Evolutionary conservation across 129 eudicot genomes (phyloP), one percentile per base, ranked within the genome.

Genomic region (Chrysanthemum seticuspe): DNA sequence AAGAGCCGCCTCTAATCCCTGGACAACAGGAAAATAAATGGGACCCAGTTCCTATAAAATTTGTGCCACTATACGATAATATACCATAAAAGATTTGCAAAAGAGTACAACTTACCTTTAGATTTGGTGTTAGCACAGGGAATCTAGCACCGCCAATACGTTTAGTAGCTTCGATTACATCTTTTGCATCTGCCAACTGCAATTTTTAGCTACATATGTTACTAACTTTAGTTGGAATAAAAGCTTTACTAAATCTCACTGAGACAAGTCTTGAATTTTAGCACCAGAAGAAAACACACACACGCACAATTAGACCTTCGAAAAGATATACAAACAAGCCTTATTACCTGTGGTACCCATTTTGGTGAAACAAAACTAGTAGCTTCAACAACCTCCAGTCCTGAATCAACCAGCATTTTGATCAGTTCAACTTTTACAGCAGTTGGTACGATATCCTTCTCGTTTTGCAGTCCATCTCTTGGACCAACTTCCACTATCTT

Each of bases 401-500:
- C 97, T 1, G 94, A 87, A 76, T 89, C 76, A 67, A 86, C 96
- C 11, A 92, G 85, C 96, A 85, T 83, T 80, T 89, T 87, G 81
- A 92, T 92, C 61, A 92, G 72, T 68, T 89, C 82, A 80, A 92
- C 87, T 78, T 92, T 92, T 50, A 92, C 89, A 15, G 81, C 54
- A 50, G 97, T 89, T 25, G 97, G 96, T 53, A 92, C 91, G 40
- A 85, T 85, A 61, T 85, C 82, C 76, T 86, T 89, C 83, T 87
- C 97, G 58, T 89, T 89, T 81, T 92, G 97, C 66, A 92, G 80
- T 50, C 97, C 97, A 78, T 92, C 97, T 59, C 96, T 76, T 3
- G 97, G 97, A 75, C 97, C 97, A 51, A 92, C 97, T 87, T 92
- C 97, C 71, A 89, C 93, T 74, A 92, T 92, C 84, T 85, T 92